Base-by-base conservation (phyloP, 31 red algal genomes). In the Bonnemaisonia californica region DNA sequence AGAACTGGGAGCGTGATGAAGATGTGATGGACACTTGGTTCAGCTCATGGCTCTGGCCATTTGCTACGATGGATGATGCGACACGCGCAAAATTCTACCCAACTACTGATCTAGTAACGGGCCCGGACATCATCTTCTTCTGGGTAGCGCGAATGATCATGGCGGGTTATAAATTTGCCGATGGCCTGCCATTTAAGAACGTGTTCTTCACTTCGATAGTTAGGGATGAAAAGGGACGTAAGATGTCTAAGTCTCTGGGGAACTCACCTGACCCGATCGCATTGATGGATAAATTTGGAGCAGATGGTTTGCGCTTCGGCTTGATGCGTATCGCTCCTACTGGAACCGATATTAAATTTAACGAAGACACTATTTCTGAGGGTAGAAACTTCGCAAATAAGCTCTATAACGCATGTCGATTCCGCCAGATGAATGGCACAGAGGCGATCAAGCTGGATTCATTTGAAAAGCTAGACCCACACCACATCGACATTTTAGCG, bases 21-120 rank as follows among this genome's bases (percentile, higher is more conserved):
- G 98, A 99, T 68, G 98, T 99, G 2, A 77, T 99, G 4, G 98
- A 99, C 64, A 99, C 98, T 19, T 99, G 98, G 98, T 99, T 97
- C 68, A 94, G 94, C 31, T 99, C 98, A n/a, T 94, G 94, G 37
- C 57, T 99, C 18, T 99, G 92, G 56, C 98, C 98, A 23, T 99
- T 99, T 67, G 92, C 94, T 54, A 89, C 92, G 2, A 95, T 99
- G 63, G 55, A 90, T 36, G 76, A 85, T 34, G 84, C 84, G 1
- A 83, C 93, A 34, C 64, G 94, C 56, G 62, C 92, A 30, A 79
- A 82, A 4, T 99, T 99, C 64, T 99, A 93, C 74, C 98, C 98
- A n/a, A 96, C 91, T 34, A 92, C 86, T 12, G 19, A 97, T 35
- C 76, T 99, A 26, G 94, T 95, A 69, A 99, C 93, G 22, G 98